A percentile compares a stretch with the other conserved stretches of the same genome.
These are phyloP conservation scores for Gentiana dahurica DNA, from an alignment of 257 asterid genomes.

Conservation along the genomic window DNA sequence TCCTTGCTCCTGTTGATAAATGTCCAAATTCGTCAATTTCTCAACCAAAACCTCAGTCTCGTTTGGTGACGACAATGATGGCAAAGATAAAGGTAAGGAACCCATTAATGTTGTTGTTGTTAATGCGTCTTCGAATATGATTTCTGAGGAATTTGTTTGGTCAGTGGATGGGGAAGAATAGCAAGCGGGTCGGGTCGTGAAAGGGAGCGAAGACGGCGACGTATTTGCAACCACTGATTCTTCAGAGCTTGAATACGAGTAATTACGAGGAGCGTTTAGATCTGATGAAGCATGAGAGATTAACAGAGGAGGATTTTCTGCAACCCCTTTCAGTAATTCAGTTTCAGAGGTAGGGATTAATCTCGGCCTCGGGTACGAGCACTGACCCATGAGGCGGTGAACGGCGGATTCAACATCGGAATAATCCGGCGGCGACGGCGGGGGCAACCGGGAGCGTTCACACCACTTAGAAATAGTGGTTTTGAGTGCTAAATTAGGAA, in stretches of 20 bases:
- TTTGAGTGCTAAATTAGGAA: constrained; percentile 68
- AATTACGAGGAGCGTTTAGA: constrained; percentile 21
- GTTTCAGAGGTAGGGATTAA: constrained; percentile 29
- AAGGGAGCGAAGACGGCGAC: constrained; percentile 51
- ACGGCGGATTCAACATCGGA: constrained; percentile 34
- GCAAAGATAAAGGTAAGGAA: constrained; percentile 3
- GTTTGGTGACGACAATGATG: constrained; percentile 1
- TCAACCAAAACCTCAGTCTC: constrained; percentile 35
- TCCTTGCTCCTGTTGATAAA: constrained; percentile 67
- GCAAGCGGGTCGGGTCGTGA: constrained; percentile 62
- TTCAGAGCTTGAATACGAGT: constrained; percentile 58
- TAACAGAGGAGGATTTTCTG: constrained; percentile 32
- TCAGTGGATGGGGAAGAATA: constrained; percentile 65
- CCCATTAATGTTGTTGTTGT: constrained; percentile 3
- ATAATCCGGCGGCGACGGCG: constrained; percentile 42
- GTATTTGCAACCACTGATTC: constrained; percentile 79
- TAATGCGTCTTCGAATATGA: constrained; percentile 28
- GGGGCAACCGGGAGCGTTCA: constrained; percentile 31
- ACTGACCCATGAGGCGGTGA: constrained; percentile 19
- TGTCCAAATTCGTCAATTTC: constrained; percentile 42
- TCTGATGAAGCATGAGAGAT: constrained; percentile 52
- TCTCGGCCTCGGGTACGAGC: constrained; percentile 9
- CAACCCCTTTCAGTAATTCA: constrained; percentile 35
- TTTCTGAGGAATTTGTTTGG: constrained; percentile 64
- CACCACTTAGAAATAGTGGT: constrained; percentile 66